These are phyloP conservation scores for Tulasnella calospora DNA, from an alignment of 768 basidiomycete genomes.

Conservation along the genomic window DNA sequence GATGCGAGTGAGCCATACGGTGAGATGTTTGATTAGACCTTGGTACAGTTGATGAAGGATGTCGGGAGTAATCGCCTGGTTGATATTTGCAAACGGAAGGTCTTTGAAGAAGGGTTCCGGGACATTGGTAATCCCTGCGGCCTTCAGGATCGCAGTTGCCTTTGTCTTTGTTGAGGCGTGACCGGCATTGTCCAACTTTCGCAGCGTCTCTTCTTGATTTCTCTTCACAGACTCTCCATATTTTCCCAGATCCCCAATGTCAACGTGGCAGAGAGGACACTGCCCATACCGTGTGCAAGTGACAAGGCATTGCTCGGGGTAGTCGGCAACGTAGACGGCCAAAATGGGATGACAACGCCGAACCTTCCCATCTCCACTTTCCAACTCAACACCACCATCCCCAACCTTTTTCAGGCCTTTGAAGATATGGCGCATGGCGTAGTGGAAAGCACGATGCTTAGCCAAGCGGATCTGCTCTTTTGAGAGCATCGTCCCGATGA, in stretches of 20 bases:
- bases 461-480: slow-evolving; percentile 38
- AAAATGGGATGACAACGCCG: slow-evolving; percentile 41
- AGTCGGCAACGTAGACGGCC: slow-evolving; percentile 33
- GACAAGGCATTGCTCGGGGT: slow-evolving; percentile 28
- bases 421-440: slow-evolving; percentile 38
- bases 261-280: slow-evolving; percentile 27
- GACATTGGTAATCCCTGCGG: slow-evolving; percentile 29
- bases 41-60: neutral
- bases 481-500: slow-evolving; percentile 33
- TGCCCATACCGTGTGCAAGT: slow-evolving; percentile 23
- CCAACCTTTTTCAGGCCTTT: slow-evolving; percentile 36
- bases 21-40: slow-evolving; percentile 32
- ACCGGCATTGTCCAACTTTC: slow-evolving; percentile 38
- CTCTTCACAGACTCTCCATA: slow-evolving; percentile 33
- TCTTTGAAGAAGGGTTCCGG: neutral
- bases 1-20: neutral
- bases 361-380: slow-evolving; percentile 38
- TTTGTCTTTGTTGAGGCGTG: slow-evolving; percentile 32
- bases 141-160: slow-evolving; percentile 35
- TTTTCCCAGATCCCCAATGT: neutral
- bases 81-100: neutral
- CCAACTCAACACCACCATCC: slow-evolving; percentile 36
- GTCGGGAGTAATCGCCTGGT: neutral
- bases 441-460: slow-evolving; percentile 39
- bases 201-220: slow-evolving; percentile 41